Evolutionary conservation across 2,329 filamentous ascomycete genomes (phyloP).

Genomic region (Cordyceps militaris): DNA sequence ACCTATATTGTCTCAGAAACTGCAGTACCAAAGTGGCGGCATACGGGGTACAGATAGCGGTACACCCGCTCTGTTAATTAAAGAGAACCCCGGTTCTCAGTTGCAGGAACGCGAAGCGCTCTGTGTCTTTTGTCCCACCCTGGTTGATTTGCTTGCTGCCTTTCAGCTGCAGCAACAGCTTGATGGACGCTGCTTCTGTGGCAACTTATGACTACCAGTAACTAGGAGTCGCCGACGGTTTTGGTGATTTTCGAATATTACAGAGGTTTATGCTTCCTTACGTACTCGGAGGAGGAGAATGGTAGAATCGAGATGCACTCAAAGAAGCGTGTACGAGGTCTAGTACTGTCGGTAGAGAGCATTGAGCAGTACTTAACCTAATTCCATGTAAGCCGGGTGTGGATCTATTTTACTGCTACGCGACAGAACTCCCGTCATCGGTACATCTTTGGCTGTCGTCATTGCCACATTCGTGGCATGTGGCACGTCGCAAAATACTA

Average conservation of each 20-base stretch:
- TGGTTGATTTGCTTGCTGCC: no score
- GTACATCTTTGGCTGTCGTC: conserved; percentile 14
- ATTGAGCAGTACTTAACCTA: no score
- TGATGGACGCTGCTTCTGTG: conserved; percentile 1
- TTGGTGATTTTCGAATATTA: background rate
- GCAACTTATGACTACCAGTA: background rate
- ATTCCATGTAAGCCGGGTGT: no score
- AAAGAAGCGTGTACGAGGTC: conserved; percentile 17
- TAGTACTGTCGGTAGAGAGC: no score
- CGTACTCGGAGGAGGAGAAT: background rate
- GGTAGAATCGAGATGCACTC: conserved; percentile 16
- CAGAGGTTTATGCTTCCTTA: background rate
- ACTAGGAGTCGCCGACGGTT: background rate
- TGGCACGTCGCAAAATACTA: conserved; percentile 11
- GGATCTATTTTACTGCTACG: no score
- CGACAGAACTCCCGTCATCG: conserved; percentile 13
- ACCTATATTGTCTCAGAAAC: background rate
- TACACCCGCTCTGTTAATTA: no score
- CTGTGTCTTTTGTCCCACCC: no score
- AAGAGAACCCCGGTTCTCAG: no score
- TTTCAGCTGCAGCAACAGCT: no score
- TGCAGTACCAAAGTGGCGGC: background rate
- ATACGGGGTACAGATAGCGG: no score
- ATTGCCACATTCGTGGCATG: conserved; percentile 14
- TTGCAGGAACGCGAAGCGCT: no score